A percentile compares a stretch with the other conserved stretches of the same genome.
Evolutionary conservation across 192 early-diverging fungal species (phyloP).

Genomic region (Phycomyces blakesleeanus): DNA sequence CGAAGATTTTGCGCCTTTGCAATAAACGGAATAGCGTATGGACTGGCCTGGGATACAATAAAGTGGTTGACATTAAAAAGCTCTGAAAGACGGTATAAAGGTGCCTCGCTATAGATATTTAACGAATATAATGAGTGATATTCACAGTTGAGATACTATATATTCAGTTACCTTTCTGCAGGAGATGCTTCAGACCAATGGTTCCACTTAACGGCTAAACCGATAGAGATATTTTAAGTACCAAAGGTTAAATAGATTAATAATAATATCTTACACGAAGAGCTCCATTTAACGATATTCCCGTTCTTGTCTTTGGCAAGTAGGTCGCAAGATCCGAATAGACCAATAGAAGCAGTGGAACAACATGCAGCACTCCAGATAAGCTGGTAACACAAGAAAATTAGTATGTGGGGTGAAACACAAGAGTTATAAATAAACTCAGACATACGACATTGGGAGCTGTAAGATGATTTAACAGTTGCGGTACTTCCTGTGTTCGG

Average conservation of each 20-base stretch:
- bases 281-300: conserved; percentile 61
- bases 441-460: conserved; percentile 69
- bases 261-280: conserved; percentile 37
- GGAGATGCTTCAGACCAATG: conserved; percentile 38
- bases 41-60: conserved; percentile 75
- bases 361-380: conserved; percentile 76
- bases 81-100: conserved; percentile 63
- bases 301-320: conserved; percentile 70
- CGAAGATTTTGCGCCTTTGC: conserved; percentile 41
- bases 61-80: conserved; percentile 85
- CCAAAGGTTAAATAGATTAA: not conserved
- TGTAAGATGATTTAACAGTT: conserved; percentile 72
- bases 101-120: conserved; percentile 49
- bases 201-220: conserved; percentile 36
- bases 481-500: conserved; percentile 70
- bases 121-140: conserved; percentile 20
- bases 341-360: conserved; percentile 65
- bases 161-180: conserved; percentile 31
- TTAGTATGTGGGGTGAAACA: not conserved
- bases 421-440: not conserved
- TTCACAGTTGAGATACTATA: not conserved
- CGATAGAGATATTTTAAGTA: not conserved
- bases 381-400: conserved; percentile 39
- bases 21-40: conserved; percentile 66
- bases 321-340: conserved; percentile 64